Conservation (phyloP, 75 land plant genomes). For the Pinus taeda region DNA sequence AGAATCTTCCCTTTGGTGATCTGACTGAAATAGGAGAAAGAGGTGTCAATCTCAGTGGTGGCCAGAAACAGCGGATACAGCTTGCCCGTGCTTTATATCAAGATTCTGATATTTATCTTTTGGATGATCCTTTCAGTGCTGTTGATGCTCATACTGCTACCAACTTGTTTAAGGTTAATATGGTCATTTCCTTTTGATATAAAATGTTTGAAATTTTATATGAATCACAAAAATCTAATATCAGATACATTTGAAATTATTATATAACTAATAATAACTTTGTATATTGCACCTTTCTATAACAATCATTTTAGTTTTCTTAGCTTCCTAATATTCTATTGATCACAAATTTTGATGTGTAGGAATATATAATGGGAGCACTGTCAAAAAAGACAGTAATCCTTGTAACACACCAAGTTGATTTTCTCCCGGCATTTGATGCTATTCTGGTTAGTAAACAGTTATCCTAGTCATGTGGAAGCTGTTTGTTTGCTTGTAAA, state of each 20-base stretch:
- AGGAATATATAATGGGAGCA: conserved; percentile 55
- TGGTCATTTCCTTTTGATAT: not conserved
- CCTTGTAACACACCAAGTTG: conserved; percentile 90
- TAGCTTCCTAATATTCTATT: not conserved
- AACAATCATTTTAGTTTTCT: not conserved
- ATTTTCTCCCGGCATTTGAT: conserved; percentile 71
- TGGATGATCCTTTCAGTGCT: conserved; percentile 45
- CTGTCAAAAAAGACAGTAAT: conserved; percentile 66
- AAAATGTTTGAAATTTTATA: not conserved
- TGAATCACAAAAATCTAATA: no score
- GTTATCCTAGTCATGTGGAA: conserved; percentile 7
- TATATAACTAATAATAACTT: not conserved
- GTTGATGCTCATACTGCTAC: conserved; percentile 39
- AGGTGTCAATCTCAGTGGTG: conserved; percentile 40
- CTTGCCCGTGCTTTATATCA: conserved; percentile 35
- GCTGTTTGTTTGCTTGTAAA: not conserved
- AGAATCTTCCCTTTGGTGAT: conserved; percentile 25
- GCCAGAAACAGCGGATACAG: conserved; percentile 36
- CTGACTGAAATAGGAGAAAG: conserved; percentile 36
- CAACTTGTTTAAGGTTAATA: conserved; percentile 16
- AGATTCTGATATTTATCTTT: conserved; percentile 33
- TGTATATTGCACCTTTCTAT: not conserved
- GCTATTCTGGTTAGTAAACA: conserved; percentile 45
- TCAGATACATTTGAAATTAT: not conserved
- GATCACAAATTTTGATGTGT: conserved; percentile 4